Percentiles rank a stretch among this genome's conserved stretches.
Conservation (phyloP, 768 basidiomycete genomes). For the Royoungia palumana region DNA sequence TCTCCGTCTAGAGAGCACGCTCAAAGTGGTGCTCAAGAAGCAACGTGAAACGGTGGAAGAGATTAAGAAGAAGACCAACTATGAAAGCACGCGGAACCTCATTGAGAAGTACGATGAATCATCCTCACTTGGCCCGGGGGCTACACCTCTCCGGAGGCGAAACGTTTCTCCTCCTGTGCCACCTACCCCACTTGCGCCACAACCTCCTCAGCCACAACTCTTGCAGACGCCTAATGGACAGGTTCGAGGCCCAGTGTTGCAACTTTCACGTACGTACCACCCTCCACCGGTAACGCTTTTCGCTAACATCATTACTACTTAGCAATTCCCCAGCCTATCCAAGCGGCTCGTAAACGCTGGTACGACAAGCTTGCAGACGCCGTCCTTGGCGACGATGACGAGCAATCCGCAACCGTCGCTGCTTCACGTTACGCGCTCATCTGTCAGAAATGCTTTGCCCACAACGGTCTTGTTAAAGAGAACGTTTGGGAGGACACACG, state of each 20-base stretch:
- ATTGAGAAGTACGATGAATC: constrained; percentile 86
- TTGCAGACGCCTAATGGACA: constrained; percentile 24
- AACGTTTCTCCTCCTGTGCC: constrained; percentile 29
- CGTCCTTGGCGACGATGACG: constrained; percentile 76
- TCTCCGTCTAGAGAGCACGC: constrained; percentile 61
- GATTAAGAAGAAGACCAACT: constrained; percentile 97
- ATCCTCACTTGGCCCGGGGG: constrained; percentile 25
- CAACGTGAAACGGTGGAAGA: constrained; percentile 89
- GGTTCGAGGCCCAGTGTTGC: constrained; percentile 28
- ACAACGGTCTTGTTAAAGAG: constrained; percentile 87
- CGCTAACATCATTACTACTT: constrained; percentile 10
- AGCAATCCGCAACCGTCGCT: constrained; percentile 34
- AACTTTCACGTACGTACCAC: constrained; percentile 38
- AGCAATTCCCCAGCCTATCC: constrained; percentile 41
- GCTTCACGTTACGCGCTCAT: constrained; percentile 75
- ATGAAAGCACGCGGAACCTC: constrained; percentile 85
- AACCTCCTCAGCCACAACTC: constrained; percentile 19
- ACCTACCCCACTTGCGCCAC: constrained; percentile 33
- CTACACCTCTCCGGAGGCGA: constrained; percentile 44
- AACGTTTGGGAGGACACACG: constrained; percentile 78
- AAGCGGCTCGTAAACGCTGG: constrained; percentile 69
- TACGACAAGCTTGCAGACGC: constrained; percentile 87
- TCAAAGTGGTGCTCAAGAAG: constrained; percentile 68
- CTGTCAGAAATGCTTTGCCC: constrained; percentile 81
- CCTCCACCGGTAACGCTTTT: background rate